Percentiles rank a stretch among this genome's conserved stretches.
Conservation (phyloP, 2,329 filamentous ascomycete species). For the Cytospora chrysosperma region DNA sequence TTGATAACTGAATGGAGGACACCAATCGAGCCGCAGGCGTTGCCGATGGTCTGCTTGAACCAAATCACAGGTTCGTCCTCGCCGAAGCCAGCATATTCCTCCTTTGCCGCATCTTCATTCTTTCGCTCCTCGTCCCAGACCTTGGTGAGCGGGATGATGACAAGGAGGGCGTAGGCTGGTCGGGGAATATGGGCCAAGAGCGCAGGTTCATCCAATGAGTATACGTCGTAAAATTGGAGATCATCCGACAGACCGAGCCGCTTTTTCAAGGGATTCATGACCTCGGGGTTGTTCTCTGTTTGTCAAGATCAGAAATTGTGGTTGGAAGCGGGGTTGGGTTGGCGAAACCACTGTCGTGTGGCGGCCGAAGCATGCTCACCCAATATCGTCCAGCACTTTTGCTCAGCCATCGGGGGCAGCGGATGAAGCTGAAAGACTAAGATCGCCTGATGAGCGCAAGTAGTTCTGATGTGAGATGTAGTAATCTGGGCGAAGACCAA, state of each 20-base stretch:
- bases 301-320: constrained; percentile 4
- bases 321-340: not conserved
- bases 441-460: not conserved
- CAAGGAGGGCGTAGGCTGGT: constrained; percentile 72
- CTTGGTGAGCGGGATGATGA: constrained; percentile 70
- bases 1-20: constrained; percentile 73
- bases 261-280: constrained; percentile 71
- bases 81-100: constrained; percentile 44
- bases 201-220: constrained; percentile 72
- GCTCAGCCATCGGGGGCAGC: constrained; percentile 17
- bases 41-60: constrained; percentile 83
- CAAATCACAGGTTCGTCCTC: constrained; percentile 67
- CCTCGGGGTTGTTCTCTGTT: constrained; percentile 66
- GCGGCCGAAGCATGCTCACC: constrained; percentile 13
- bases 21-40: constrained; percentile 79
- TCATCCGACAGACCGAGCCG: constrained; percentile 67
- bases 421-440: constrained; percentile 12
- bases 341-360: not conserved
- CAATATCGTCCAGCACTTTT: constrained; percentile 20
- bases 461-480: constrained; percentile 21
- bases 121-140: constrained; percentile 36
- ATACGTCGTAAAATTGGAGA: constrained; percentile 79
- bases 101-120: constrained; percentile 57
- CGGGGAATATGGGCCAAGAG: constrained; percentile 76
- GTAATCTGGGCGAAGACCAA: not conserved